Evolutionary conservation across 805 yeast genomes (phyloP).

Genomic region (Maudiozyma bulderi): DNA sequence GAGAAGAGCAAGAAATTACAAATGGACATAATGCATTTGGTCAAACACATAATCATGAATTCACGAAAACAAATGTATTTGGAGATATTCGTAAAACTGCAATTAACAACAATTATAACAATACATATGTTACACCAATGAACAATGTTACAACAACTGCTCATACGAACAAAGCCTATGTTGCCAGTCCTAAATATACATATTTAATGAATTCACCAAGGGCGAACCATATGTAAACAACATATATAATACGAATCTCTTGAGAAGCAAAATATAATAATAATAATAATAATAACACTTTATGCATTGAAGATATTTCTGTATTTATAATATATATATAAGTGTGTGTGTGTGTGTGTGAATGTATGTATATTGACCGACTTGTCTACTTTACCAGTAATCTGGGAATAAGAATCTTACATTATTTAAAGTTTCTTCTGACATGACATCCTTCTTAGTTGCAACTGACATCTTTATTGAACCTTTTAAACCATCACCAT

Average conservation of each 20-base stretch:
- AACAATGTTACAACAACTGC: neutral
- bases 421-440: conserved; percentile 61
- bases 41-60: neutral
- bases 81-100: conserved; percentile 8
- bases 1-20: conserved; percentile 5
- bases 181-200: conserved; percentile 28
- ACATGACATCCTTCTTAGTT: conserved; percentile 65
- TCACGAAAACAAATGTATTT: conserved; percentile 21
- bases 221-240: conserved; percentile 7
- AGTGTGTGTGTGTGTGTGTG: neutral
- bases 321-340: neutral
- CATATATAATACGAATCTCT: neutral
- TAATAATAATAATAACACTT: neutral
- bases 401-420: conserved; percentile 88
- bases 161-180: conserved; percentile 17
- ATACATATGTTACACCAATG: neutral
- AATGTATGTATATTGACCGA: neutral
- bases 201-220: conserved; percentile 29
- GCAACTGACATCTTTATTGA: conserved; percentile 74
- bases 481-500: conserved; percentile 66
- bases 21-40: neutral
- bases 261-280: neutral
- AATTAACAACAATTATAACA: neutral
- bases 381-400: conserved; percentile 52
- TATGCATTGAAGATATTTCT: no score